Percentiles rank a stretch among this genome's conserved stretches.
Conservation (phyloP, 2,329 filamentous ascomycete species). For the Chalaropsis ovoidea region DNA sequence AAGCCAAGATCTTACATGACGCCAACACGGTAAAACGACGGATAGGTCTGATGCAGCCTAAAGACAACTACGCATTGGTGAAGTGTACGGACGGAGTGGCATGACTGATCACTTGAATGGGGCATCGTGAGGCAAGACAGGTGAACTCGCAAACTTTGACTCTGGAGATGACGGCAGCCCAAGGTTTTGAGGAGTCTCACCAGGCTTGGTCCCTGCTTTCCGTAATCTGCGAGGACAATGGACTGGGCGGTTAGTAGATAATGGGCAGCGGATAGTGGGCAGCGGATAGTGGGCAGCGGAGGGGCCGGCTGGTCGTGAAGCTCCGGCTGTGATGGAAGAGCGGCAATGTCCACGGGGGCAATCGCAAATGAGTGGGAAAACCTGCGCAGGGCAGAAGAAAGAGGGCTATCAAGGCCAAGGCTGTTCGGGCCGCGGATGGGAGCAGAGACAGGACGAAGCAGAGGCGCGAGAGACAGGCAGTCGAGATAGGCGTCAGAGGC, state of each 20-base stretch:
- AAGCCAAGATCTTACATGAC: not conserved
- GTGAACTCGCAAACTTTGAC: constrained; percentile 1
- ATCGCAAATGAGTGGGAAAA: not conserved
- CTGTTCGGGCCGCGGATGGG: not conserved
- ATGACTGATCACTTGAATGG: not conserved
- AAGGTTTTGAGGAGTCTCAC: not conserved
- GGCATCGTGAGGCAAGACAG: not conserved
- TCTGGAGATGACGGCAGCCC: not conserved
- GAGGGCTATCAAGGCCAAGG: not conserved
- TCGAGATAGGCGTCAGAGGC: constrained; percentile 5
- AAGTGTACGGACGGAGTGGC: not conserved
- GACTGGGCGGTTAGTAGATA: not conserved
- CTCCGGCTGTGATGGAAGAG: not conserved
- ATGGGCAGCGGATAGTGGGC: not conserved
- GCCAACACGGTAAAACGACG: not conserved
- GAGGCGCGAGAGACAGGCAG: not conserved
- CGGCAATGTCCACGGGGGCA: not conserved
- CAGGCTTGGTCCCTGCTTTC: not conserved
- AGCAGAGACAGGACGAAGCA: not conserved
- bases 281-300: not conserved
- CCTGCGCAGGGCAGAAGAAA: not conserved
- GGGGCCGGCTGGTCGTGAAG: no score
- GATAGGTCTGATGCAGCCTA: not conserved
- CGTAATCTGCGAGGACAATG: not conserved
- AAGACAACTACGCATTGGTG: not conserved